These are phyloP conservation scores for Digitaria exilis DNA, from an alignment of 202 grass and related monocot genomes.

Conservation along the genomic window DNA sequence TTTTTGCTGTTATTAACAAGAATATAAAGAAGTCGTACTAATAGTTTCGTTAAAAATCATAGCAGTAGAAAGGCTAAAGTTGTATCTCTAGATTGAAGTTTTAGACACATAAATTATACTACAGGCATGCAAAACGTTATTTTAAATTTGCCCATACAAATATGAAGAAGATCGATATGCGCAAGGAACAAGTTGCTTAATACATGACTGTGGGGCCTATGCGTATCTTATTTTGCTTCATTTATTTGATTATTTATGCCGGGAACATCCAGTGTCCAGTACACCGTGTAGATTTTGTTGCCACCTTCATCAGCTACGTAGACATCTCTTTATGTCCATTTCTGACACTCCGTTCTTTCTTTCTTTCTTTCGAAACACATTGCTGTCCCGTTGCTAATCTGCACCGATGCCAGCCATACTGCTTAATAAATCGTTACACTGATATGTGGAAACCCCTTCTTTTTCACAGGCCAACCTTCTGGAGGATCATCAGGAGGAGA, in stretches of 20 bases:
- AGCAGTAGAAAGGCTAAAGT: background rate
- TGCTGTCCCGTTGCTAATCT: background rate
- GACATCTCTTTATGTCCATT: background rate
- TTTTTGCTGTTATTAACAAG: background rate
- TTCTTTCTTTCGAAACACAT: background rate
- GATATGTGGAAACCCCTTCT: background rate
- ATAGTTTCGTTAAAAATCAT: background rate
- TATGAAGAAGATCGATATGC: background rate
- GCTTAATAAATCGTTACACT: background rate
- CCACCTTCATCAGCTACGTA: background rate
- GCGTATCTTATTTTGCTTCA: constrained; percentile 18
- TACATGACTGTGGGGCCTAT: background rate
- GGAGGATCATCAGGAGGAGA: constrained; percentile 68
- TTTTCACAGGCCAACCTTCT: constrained; percentile 70
- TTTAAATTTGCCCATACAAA: background rate
- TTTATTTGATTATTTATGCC: background rate
- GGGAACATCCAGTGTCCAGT: constrained; percentile 9
- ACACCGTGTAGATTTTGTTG: background rate
- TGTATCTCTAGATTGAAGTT: background rate
- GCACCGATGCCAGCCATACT: background rate
- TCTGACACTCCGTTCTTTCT: background rate
- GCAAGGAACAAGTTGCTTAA: background rate
- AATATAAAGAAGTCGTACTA: background rate
- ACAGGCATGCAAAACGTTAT: background rate
- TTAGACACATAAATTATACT: background rate